Percentiles rank a stretch among this genome's conserved stretches.
These are phyloP conservation scores for Saccharomyces mikatae DNA, from an alignment of 805 yeast genomes.

Conservation along the genomic window DNA sequence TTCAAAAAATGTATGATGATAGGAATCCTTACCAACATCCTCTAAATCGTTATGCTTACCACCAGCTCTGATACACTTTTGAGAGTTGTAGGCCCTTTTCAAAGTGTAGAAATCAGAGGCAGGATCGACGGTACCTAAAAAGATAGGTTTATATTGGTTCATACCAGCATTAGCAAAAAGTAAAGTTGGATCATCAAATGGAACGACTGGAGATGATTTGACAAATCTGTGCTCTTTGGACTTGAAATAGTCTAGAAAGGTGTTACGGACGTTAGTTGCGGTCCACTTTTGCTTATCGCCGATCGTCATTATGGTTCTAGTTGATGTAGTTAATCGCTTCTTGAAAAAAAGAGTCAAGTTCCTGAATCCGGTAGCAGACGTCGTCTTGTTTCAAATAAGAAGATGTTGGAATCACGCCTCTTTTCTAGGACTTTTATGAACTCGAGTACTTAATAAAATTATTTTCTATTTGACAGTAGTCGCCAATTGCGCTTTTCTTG, in stretches of 20 bases:
- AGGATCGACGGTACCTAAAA: slow-evolving; percentile 95
- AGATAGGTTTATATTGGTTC: slow-evolving; percentile 98
- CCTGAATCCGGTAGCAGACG: not conserved
- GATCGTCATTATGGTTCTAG: slow-evolving; percentile 17
- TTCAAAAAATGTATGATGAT: slow-evolving; percentile 97
- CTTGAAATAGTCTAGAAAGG: slow-evolving; percentile 77
- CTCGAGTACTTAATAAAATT: not conserved
- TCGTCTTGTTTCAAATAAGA: not conserved
- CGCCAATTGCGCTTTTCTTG: not conserved
- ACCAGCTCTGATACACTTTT: slow-evolving; percentile 98
- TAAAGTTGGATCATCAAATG: slow-evolving; percentile 95
- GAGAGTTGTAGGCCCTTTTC: slow-evolving; percentile 90
- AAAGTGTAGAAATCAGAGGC: slow-evolving; percentile 74
- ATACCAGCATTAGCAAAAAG: slow-evolving; percentile 98
- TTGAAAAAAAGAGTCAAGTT: not conserved
- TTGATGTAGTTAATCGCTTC: not conserved
- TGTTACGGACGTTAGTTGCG: slow-evolving; percentile 56
- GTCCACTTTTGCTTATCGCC: slow-evolving; percentile 40
- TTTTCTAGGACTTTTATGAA: not conserved
- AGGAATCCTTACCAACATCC: slow-evolving; percentile 96
- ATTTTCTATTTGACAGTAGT: not conserved
- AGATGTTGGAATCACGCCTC: not conserved
- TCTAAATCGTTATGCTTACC: slow-evolving; percentile 98
- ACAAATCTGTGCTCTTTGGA: slow-evolving; percentile 67
- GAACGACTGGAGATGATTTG: slow-evolving; percentile 90